Base-by-base conservation (phyloP, 495 filamentous ascomycete species). In the Daldinia decipiens region DNA sequence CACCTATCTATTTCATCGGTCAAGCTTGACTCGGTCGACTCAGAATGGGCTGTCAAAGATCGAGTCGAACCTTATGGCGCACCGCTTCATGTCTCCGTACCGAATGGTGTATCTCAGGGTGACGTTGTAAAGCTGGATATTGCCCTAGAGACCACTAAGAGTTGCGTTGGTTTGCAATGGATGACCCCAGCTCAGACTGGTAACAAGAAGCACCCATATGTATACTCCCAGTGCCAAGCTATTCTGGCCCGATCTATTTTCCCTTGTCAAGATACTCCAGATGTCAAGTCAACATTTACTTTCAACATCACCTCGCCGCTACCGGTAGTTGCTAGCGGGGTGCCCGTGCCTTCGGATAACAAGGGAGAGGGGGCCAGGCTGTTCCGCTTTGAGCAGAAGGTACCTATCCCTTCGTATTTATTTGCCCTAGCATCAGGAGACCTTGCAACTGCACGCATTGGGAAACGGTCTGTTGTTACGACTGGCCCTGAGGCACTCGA, bases 221-320 rank as follows among this genome's bases (percentile, higher is more conserved):
- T 98, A 89, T 98, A 97, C 84, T 95, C 92, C 39, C 95, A 98
- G 87, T 97, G 94, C 79, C 95, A 99, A 82, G 93, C 94, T 40
- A 99, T 99, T 71, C 92, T 98, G 72, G 92, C 91, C 27, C 87
- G 95, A 55, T 97, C 93, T 24, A 85, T 98, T 59, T 97, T 97
- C 79, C 95, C 95, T 12, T 98, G 94, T 79, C 95, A 99, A 82
- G 95, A 99, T 79, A 98, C 95, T 0, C 95, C 95, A 26, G 93
- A 96, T 76, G 89, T 98, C 66, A 99, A 99, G 80, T 92, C 90
- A 45, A 94, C 93, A 4, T 92, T 93, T 80, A 86, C 90, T 60
- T 97, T 98, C 80, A 91, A 89, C 71, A 93, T 99, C 77, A 88
- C 87, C 36, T 97, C 93, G 19, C 90, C 93, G 6, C 85, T 96